A percentile compares a stretch with the other conserved stretches of the same genome.
Evolutionary conservation across 352 stramenopile genomes (phyloP).

Genomic region (Phytophthora hibernalis): DNA sequence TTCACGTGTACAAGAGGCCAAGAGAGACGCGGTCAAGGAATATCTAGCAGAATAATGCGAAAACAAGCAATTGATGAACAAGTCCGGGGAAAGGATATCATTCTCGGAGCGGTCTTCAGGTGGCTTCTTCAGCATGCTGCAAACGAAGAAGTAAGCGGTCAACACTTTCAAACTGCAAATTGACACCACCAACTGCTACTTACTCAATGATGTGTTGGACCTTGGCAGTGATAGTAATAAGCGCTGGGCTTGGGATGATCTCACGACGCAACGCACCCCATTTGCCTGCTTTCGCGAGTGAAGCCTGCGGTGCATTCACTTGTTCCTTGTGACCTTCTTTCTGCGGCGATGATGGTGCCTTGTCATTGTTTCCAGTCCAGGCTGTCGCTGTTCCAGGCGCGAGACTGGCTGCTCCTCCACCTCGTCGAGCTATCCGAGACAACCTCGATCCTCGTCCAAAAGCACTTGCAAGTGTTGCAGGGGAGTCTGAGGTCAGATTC

Average conservation of each 20-base stretch:
- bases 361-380: conserved; percentile 12
- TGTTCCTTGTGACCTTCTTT: conserved; percentile 53
- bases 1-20: conserved; percentile 52
- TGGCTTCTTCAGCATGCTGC: conserved; percentile 66
- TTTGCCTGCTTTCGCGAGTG: conserved; percentile 21
- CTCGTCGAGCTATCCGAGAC: conserved; percentile 20
- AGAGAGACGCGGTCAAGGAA: conserved; percentile 17
- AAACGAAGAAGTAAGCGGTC: neutral
- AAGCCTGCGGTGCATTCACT: neutral
- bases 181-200: conserved; percentile 2
- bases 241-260: conserved; percentile 53
- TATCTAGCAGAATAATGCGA: neutral
- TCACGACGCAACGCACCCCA: conserved; percentile 43
- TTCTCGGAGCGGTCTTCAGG: conserved; percentile 72
- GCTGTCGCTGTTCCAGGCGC: neutral
- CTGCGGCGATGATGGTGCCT: conserved; percentile 1
- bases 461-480: conserved; percentile 10
- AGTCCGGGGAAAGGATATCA: conserved; percentile 50
- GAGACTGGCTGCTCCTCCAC: conserved; percentile 9
- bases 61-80: neutral
- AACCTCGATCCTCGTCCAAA: conserved; percentile 17
- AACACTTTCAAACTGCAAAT: neutral
- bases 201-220: conserved; percentile 77
- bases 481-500: neutral
- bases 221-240: conserved; percentile 70